Conservation (phyloP, 2,329 filamentous ascomycete genomes). For the Tolypocladium ophioglossoides region DNA sequence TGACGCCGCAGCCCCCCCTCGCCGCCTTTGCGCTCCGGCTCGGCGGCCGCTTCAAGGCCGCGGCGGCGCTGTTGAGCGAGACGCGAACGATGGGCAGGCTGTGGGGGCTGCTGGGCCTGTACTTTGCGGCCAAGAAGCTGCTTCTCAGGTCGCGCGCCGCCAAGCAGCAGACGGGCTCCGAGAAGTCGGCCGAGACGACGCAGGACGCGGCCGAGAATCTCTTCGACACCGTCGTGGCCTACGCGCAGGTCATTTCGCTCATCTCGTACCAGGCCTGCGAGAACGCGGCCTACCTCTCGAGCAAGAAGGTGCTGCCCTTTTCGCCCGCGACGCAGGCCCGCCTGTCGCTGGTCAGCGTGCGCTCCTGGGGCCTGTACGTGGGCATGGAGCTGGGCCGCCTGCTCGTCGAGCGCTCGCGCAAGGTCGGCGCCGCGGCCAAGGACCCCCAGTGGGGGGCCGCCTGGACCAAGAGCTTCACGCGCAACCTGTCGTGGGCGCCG, state of each 20-base stretch:
- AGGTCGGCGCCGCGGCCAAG: conserved; percentile 21
- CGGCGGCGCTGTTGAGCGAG: conserved; percentile 59
- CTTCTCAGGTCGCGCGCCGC: conserved; percentile 18
- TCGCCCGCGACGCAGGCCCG: conserved; percentile 43
- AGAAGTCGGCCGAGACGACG: conserved; percentile 21
- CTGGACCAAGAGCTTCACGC: conserved; percentile 58
- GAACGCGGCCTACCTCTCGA: conserved; percentile 68
- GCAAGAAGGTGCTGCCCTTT: conserved; percentile 59
- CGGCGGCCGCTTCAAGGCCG: conserved; percentile 42
- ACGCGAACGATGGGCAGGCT: conserved; percentile 63
- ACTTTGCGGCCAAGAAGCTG: conserved; percentile 53
- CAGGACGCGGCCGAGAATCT: conserved; percentile 22
- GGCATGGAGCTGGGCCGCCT: conserved; percentile 64
- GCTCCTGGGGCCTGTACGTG: conserved; percentile 74
- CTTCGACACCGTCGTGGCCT: conserved; percentile 42
- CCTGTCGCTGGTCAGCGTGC: conserved; percentile 61
- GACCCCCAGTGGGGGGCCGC: conserved; percentile 32
- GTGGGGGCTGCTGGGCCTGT: conserved; percentile 67
- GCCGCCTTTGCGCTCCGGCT: conserved; percentile 37
- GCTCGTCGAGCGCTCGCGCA: conserved; percentile 31
- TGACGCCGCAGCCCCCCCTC: conserved; percentile 21
- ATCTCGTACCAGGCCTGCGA: conserved; percentile 69
- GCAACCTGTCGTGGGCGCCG: conserved; percentile 69
- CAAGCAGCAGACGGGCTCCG: conserved; percentile 13
- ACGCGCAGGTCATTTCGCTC: conserved; percentile 58